Conservation (phyloP, 2,329 filamentous ascomycete genomes). For the Achaetomium macrosporum region DNA sequence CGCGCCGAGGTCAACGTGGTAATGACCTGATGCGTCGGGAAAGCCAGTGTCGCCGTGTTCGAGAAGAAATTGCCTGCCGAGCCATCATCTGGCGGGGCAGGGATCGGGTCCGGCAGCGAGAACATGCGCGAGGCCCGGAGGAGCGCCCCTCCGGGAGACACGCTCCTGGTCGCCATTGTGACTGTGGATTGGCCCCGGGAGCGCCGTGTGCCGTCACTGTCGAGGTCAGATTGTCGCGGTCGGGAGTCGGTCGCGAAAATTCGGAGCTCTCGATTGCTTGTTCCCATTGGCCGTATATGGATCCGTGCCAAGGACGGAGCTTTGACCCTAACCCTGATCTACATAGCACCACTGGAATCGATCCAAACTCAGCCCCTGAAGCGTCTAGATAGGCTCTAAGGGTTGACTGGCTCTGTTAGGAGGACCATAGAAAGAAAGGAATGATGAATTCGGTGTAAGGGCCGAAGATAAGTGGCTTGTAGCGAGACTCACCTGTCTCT, state of each 20-base stretch:
- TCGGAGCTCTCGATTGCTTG: constrained; percentile 5
- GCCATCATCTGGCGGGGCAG: constrained; percentile 49
- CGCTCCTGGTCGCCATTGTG: constrained; percentile 28
- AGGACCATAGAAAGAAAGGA: too few species aligned
- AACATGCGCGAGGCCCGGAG: constrained; percentile 87
- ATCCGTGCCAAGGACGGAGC: too few species aligned
- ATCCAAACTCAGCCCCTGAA: too few species aligned
- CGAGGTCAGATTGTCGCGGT: constrained; percentile 6
- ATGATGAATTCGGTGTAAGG: too few species aligned
- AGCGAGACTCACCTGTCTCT: too few species aligned
- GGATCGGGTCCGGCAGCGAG: constrained; percentile 72
- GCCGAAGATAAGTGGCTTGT: too few species aligned
- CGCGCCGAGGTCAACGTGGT: constrained; percentile 69
- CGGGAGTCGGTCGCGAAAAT: constrained; percentile 20
- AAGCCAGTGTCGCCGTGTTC: constrained; percentile 64
- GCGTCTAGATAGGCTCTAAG: too few species aligned
- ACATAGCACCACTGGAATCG: too few species aligned
- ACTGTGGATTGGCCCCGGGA: constrained; percentile 6
- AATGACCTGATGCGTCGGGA: constrained; percentile 79
- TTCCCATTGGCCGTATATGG: neutral
- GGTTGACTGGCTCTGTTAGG: too few species aligned
- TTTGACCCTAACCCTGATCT: constrained; percentile 17
- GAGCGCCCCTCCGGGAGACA: constrained; percentile 61
- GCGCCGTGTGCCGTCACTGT: constrained; percentile 9
- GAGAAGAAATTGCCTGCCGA: constrained; percentile 49